Percentiles rank a stretch among this genome's conserved stretches.
phyloP scores from a whole-genome alignment of 805 yeast genomes.

The Zygosaccharomyces kombuchaensis region DNA sequence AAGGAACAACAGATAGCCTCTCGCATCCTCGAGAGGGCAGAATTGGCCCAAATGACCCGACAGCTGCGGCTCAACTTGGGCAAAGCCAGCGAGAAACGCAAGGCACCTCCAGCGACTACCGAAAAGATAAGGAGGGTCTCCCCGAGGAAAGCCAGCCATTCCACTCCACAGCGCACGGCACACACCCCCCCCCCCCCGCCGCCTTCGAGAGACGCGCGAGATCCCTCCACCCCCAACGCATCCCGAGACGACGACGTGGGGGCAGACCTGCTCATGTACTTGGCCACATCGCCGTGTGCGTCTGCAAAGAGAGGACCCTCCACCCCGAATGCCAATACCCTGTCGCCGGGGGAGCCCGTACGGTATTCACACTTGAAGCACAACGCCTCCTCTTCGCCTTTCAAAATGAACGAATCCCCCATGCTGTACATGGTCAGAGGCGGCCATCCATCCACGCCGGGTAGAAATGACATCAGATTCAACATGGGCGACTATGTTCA shows the following conservation, averaged over 20 bases:
- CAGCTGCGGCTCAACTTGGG: constrained; percentile 33
- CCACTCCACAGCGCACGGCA: constrained; percentile 1
- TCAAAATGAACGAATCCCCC: constrained; percentile 2
- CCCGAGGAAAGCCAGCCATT: constrained; percentile 10
- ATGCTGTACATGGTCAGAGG: constrained; percentile 4
- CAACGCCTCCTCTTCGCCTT: constrained; percentile 4
- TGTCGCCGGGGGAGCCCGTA: constrained; percentile 17
- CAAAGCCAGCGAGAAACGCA: constrained; percentile 16
- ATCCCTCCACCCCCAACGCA: constrained; percentile 16
- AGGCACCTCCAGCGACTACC: constrained; percentile 9
- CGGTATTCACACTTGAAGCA: constrained; percentile 29
- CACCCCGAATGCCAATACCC: constrained; percentile 3
- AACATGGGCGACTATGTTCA: constrained; percentile 38
- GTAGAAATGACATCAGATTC: constrained; percentile 16
- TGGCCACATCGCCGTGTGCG: constrained; percentile 36
- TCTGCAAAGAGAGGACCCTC: constrained; percentile 4
- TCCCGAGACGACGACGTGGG: constrained; percentile 27
- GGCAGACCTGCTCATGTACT: constrained; percentile 35
- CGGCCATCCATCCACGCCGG: constrained; percentile 4
- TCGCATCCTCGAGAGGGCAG: constrained; percentile 34
- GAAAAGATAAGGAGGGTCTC: constrained; percentile 16
- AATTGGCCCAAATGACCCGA: constrained; percentile 36
- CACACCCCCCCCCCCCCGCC: constrained; percentile 18
- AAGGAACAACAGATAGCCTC: constrained; percentile 33
- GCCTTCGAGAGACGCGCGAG: constrained; percentile 10